These are phyloP conservation scores for Neofusicoccum umdonicola DNA, from an alignment of 2,329 filamentous ascomycete genomes.

Conservation along the genomic window DNA sequence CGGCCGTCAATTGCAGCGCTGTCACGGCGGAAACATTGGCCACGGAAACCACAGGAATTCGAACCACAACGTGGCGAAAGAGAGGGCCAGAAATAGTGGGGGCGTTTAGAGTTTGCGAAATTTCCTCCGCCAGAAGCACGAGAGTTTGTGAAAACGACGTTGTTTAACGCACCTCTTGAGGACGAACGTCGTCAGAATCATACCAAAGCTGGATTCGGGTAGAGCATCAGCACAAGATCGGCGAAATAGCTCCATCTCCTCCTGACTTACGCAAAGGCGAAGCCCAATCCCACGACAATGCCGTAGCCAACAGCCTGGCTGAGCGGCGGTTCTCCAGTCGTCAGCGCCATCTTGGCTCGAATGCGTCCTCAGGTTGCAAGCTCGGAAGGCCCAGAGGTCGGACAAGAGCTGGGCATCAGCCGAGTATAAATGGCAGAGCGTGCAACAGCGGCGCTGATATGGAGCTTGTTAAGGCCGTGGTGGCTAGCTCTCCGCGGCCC, in stretches of 20 bases:
- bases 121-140: neutral
- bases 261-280: constrained; percentile 60
- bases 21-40: too few species aligned
- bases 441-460: too few species aligned
- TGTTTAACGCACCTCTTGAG: constrained; percentile 55
- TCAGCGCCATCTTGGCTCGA: neutral
- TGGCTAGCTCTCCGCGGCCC: neutral
- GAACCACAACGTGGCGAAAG: too few species aligned
- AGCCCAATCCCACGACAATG: constrained; percentile 71
- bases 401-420: neutral
- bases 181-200: constrained; percentile 71
- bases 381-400: neutral
- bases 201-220: constrained; percentile 51
- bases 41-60: too few species aligned
- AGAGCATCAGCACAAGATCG: constrained; percentile 17
- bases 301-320: constrained; percentile 71
- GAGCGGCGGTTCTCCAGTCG: constrained; percentile 28
- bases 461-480: neutral
- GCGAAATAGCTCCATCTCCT: too few species aligned
- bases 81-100: neutral
- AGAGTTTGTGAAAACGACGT: neutral
- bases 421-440: neutral
- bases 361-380: neutral
- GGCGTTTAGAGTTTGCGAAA: neutral
- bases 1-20: too few species aligned